phyloP scores from a whole-genome alignment of 2,329 filamentous ascomycete species.

The Fusarium tanahbumbuense region DNA sequence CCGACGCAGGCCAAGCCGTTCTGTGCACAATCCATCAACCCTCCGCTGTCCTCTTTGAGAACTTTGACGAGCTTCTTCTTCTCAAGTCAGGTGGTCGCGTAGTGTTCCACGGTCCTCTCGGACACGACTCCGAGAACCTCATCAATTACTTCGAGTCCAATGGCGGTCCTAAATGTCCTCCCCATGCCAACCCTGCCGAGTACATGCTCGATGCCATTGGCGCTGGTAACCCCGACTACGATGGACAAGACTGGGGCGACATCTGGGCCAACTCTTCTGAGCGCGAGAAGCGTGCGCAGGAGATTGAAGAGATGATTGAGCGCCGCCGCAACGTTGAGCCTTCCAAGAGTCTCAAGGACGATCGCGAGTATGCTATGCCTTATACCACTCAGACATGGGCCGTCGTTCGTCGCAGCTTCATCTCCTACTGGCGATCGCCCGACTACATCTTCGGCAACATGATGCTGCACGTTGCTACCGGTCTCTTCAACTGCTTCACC shows the following conservation, averaged over 20 bases:
- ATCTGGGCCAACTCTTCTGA: conserved; percentile 68
- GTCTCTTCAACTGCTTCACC: conserved; percentile 77
- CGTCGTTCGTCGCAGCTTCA: conserved; percentile 68
- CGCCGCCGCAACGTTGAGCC: conserved; percentile 56
- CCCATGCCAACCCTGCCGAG: conserved; percentile 64
- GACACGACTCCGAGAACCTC: conserved; percentile 59
- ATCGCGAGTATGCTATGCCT: conserved; percentile 73
- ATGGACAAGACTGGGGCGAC: conserved; percentile 71
- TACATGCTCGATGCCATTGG: conserved; percentile 69
- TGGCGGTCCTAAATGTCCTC: conserved; percentile 60
- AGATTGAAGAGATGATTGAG: conserved; percentile 65
- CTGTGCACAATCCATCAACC: conserved; percentile 72
- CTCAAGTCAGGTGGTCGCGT: conserved; percentile 65
- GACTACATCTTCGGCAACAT: conserved; percentile 73
- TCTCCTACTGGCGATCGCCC: conserved; percentile 73
- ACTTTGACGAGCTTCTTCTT: conserved; percentile 67
- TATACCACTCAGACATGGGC: conserved; percentile 63
- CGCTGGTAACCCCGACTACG: conserved; percentile 70
- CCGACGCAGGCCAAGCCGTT: conserved; percentile 69
- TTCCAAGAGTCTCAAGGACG: conserved; percentile 57
- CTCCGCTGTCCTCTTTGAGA: conserved; percentile 65
- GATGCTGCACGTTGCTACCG: conserved; percentile 70
- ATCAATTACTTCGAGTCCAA: conserved; percentile 65
- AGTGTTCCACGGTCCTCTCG: conserved; percentile 66
- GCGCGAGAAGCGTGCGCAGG: conserved; percentile 56